Evolutionary conservation across 371 early-diverging fungal species (phyloP).

Genomic region (Mortierella sp.): DNA sequence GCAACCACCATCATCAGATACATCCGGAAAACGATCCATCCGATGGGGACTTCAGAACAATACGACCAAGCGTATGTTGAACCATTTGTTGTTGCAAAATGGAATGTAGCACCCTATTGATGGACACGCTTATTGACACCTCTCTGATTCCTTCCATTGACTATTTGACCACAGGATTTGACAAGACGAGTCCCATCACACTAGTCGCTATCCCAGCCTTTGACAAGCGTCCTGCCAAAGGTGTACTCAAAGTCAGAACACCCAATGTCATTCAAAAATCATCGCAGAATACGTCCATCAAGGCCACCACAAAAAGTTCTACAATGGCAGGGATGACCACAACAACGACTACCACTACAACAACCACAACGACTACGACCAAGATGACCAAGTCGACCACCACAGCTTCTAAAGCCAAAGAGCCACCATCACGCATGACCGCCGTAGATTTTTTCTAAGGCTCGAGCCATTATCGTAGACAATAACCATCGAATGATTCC

Average conservation of each 20-base stretch:
- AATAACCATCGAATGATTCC: too few relatives aligned
- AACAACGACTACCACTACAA: constrained; percentile 4
- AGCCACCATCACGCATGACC: constrained; percentile 24
- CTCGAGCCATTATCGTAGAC: too few relatives aligned
- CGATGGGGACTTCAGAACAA: constrained; percentile 50
- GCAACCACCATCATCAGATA: constrained; percentile 14
- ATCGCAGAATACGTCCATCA: too few relatives aligned
- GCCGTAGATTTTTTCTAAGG: constrained; percentile 45
- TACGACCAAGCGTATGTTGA: constrained; percentile 31
- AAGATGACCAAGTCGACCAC: constrained; percentile 5
- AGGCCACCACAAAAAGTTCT: too few relatives aligned
- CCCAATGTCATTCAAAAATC: constrained; percentile 20
- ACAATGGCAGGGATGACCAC: constrained; percentile 7
- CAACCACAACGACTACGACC: constrained; percentile 17
- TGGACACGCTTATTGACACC: too few relatives aligned
- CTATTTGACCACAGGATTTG: too few relatives aligned
- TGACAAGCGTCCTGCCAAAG: constrained; percentile 38
- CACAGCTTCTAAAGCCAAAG: background rate
- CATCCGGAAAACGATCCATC: constrained; percentile 36
- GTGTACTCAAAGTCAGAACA: constrained; percentile 47
- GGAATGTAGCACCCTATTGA: too few relatives aligned
- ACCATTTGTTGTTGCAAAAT: background rate
- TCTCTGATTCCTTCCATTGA: too few relatives aligned
- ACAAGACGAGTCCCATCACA: constrained; percentile 41
- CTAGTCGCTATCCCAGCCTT: constrained; percentile 32